Evolutionary conservation across 805 yeast genomes (phyloP).

Genomic region (Debaryomyces hansenii): DNA sequence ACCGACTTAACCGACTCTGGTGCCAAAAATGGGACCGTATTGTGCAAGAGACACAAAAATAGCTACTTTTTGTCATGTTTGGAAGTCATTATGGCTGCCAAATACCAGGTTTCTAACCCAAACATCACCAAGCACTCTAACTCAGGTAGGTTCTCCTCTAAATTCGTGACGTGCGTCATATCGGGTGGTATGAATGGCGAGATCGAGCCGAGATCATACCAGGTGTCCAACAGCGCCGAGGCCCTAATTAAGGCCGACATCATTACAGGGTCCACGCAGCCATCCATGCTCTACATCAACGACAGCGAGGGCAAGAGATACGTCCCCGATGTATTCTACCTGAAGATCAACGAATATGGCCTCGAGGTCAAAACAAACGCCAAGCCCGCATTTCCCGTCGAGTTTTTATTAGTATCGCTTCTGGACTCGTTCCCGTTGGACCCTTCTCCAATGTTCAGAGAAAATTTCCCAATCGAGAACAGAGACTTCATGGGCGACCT

Average conservation of each 20-base stretch:
- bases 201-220: constrained; percentile 88
- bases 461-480: constrained; percentile 73
- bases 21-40: constrained; percentile 79
- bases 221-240: constrained; percentile 85
- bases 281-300: constrained; percentile 80
- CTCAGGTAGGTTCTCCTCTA: constrained; percentile 72
- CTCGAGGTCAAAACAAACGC: constrained; percentile 85
- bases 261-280: constrained; percentile 85
- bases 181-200: constrained; percentile 88
- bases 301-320: constrained; percentile 72
- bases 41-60: constrained; percentile 90
- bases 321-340: constrained; percentile 92
- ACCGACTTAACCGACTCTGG: constrained; percentile 92
- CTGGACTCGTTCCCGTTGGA: constrained; percentile 90
- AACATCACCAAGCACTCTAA: constrained; percentile 64
- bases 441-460: constrained; percentile 51
- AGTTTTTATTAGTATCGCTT: constrained; percentile 78
- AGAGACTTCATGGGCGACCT: constrained; percentile 72
- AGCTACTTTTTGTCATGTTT: constrained; percentile 88
- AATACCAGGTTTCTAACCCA: constrained; percentile 66
- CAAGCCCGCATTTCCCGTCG: constrained; percentile 92
- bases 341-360: constrained; percentile 83
- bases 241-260: constrained; percentile 84
- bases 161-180: constrained; percentile 89
- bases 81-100: constrained; percentile 82